A percentile compares a stretch with the other conserved stretches of the same genome.
Conservation (phyloP, 305 asterid genomes). For the Fraxinus baroniana region DNA sequence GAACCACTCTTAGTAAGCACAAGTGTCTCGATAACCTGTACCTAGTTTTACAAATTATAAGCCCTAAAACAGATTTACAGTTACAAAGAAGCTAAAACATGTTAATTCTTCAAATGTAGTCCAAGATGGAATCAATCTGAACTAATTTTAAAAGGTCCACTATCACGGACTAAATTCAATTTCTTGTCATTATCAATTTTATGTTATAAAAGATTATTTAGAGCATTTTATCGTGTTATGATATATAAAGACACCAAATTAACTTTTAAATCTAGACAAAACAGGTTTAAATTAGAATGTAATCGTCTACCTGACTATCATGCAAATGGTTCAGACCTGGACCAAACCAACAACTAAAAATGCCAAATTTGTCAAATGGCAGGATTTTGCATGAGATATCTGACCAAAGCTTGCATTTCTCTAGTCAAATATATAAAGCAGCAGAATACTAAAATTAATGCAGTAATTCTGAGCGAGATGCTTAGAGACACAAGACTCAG, state of each 20-base stretch:
- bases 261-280: neutral
- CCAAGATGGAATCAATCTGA: neutral
- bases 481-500: neutral
- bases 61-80: neutral
- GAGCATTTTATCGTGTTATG: neutral
- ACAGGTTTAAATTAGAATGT: neutral
- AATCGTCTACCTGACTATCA: neutral
- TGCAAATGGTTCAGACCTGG: neutral
- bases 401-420: neutral
- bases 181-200: neutral
- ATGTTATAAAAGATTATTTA: neutral
- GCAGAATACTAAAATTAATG: neutral
- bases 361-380: neutral
- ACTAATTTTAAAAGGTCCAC: neutral
- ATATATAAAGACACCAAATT: neutral
- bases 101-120: neutral
- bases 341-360: neutral
- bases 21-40: neutral
- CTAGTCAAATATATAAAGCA: neutral
- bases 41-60: neutral
- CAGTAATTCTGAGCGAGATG: neutral
- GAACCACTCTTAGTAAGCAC: neutral
- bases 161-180: neutral
- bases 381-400: neutral
- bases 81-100: neutral